A percentile compares a stretch with the other conserved stretches of the same genome.
Evolutionary conservation across 768 basidiomycete species (phyloP).

Genomic region (Collybiopsis luxurians): DNA sequence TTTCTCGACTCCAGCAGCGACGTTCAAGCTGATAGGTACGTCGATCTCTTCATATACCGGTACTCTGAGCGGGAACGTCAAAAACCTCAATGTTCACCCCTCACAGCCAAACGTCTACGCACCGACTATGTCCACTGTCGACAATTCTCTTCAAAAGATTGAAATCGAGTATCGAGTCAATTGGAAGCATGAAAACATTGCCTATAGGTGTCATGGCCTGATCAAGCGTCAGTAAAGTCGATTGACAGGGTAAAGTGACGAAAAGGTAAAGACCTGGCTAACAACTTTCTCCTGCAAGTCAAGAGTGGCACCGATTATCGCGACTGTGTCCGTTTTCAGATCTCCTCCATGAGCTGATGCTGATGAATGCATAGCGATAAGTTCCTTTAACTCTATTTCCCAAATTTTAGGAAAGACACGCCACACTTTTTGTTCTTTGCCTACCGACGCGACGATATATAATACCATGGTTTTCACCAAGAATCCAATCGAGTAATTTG

Average conservation of each 20-base stretch:
- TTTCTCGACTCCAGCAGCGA: slow-evolving; percentile 7
- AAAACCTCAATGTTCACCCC: no score
- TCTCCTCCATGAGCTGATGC: slow-evolving; percentile 78
- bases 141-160: slow-evolving; percentile 74
- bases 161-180: slow-evolving; percentile 80
- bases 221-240: not conserved
- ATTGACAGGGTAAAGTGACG: not conserved
- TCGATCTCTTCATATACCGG: slow-evolving; percentile 82
- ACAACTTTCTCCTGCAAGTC: slow-evolving; percentile 89
- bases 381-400: slow-evolving; percentile 73
- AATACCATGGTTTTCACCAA: slow-evolving; percentile 87
- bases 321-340: slow-evolving; percentile 81
- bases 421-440: slow-evolving; percentile 1
- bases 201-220: slow-evolving; percentile 81
- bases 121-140: slow-evolving; percentile 74
- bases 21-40: slow-evolving; percentile 27
- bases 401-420: not conserved
- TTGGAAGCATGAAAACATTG: slow-evolving; percentile 81
- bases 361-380: slow-evolving; percentile 85
- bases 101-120: not conserved
- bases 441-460: slow-evolving; percentile 76
- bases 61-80: slow-evolving; percentile 25
- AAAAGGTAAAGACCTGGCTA: slow-evolving; percentile 41
- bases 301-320: slow-evolving; percentile 87
- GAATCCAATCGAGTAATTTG: slow-evolving; percentile 70